Evolutionary conservation across 176 grass and related monocot genomes (phyloP), one percentile per base, ranked within the genome.

Genomic region (Oropetium thomaeum): DNA sequence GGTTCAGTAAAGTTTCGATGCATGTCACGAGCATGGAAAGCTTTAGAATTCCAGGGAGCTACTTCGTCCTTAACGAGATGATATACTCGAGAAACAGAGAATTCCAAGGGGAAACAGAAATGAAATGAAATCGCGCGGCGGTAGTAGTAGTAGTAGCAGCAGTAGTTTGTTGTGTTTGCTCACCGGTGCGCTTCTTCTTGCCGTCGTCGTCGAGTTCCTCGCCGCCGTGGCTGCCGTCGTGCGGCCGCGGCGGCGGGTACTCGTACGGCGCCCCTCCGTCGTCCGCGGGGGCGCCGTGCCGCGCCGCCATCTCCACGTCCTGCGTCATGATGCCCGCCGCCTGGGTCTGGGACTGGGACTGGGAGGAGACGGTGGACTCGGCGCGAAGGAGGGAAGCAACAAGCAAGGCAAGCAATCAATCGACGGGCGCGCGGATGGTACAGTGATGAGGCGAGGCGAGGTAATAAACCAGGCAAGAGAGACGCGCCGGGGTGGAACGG

Each of bases 171-270:
- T 71, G 35, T 3, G 9, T 1, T 3, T 2, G 17, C 69, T 19
- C 58, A 83, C 93, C 93, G 3, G 82, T 90, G 15, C 93, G 73
- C 79, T 87, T 87, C 23, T 65, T 82, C 79, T 67, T 81, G 67
- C 93, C 93, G 76, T 97, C 93, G 78, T 97, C 93, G 82, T 92
- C 86, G 29, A 81, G 33, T 5, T 79, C 72, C 44, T 69, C 70
- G 4, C 23, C 83, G 39, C 32, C 65, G 59, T 27, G 37, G 69
- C 48, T 69, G 33, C 48, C 25, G 17, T 4, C n/a, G n/a, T n/a
- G n/a, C n/a, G n/a, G n/a, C n/a, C n/a, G 70, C 40, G 28, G 64
- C 14, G 10, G 54, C 26, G 80, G 31, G 29, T 19, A 60, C n/a
- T n/a, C n/a, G n/a, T n/a, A n/a, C n/a, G n/a, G n/a, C 47, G 17